Evolutionary conservation across 1,139 yeast species (phyloP).

Genomic region (Blastobotrys capitulatus): DNA sequence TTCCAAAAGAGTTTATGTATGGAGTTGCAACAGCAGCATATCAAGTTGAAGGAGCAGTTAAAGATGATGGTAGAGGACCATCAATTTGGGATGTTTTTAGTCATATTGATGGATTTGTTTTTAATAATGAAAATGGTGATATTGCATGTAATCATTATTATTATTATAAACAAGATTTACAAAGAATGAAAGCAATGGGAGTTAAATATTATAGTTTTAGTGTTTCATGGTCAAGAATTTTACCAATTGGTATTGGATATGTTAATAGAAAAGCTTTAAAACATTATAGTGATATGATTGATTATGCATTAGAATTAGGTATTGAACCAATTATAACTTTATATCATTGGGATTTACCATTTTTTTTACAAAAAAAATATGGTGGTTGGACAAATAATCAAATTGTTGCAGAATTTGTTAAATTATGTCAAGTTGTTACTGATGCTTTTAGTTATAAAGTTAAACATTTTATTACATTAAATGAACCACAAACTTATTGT

Average conservation of each 20-base stretch:
- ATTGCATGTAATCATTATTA: constrained; percentile 33
- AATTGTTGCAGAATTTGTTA: constrained; percentile 34
- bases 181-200: constrained; percentile 33
- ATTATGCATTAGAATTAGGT: constrained; percentile 30
- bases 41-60: constrained; percentile 37
- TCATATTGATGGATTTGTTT: constrained; percentile 7
- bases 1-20: constrained; percentile 11
- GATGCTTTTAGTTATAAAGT: constrained; percentile 36
- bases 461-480: constrained; percentile 31
- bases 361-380: constrained; percentile 24
- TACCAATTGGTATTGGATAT: constrained; percentile 30
- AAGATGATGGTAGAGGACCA: constrained; percentile 34
- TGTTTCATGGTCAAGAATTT: constrained; percentile 34
- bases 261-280: constrained; percentile 31
- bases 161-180: constrained; percentile 33
- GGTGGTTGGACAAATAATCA: constrained; percentile 32
- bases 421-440: constrained; percentile 34
- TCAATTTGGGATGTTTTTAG: constrained; percentile 26
- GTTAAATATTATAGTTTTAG: constrained; percentile 31
- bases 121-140: constrained; percentile 19
- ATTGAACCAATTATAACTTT: constrained; percentile 32
- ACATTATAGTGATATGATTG: constrained; percentile 33
- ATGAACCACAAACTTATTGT: constrained; percentile 30
- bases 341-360: constrained; percentile 33
- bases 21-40: constrained; percentile 15